phyloP scores from a whole-genome alignment of 2,329 filamentous ascomycete species.

The Fusarium pseudograminearum region DNA sequence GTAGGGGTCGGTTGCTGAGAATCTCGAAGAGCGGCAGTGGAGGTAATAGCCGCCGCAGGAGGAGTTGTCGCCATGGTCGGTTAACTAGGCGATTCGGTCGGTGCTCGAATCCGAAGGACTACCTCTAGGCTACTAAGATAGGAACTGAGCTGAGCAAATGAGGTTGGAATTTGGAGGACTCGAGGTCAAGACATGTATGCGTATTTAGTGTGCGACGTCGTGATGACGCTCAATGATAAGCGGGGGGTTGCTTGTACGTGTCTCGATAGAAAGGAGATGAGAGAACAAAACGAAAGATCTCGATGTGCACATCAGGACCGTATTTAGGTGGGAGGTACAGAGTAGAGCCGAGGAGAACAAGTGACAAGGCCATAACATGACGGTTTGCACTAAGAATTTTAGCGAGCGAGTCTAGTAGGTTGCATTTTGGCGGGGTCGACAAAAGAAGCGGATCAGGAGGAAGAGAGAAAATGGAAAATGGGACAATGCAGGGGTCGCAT shows the following conservation, averaged over 20 bases:
- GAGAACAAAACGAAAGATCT: slow-evolving; percentile 37
- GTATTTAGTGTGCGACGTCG: slow-evolving; percentile 31
- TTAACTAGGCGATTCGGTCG: slow-evolving; percentile 6
- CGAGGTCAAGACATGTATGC: slow-evolving; percentile 33
- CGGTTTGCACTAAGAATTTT: slow-evolving; percentile 28
- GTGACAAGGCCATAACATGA: slow-evolving; percentile 32
- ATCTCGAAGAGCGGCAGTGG: slow-evolving; percentile 11
- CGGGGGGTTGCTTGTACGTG: slow-evolving; percentile 11
- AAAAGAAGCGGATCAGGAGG: slow-evolving; percentile 37
- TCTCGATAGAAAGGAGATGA: slow-evolving; percentile 13
- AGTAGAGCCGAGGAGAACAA: slow-evolving; percentile 19
- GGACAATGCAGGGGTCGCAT: slow-evolving; percentile 15
- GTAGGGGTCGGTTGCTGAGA: slow-evolving; percentile 29
- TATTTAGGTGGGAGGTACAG: slow-evolving; percentile 26
- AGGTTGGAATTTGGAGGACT: slow-evolving; percentile 8
- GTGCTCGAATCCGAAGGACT: background rate
- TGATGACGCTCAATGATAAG: slow-evolving; percentile 36
- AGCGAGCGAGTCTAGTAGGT: slow-evolving; percentile 20
- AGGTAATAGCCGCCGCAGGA: slow-evolving; percentile 12
- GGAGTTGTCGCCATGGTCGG: slow-evolving; percentile 42
- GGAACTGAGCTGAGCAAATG: background rate
- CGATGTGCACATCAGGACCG: slow-evolving; percentile 36
- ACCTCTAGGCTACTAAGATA: slow-evolving; percentile 10
- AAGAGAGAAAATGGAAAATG: background rate
- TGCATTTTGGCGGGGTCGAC: slow-evolving; percentile 40